These are phyloP conservation scores for Tilletia horrida DNA, from an alignment of 1,284 basidiomycete genomes.

Conservation along the genomic window DNA sequence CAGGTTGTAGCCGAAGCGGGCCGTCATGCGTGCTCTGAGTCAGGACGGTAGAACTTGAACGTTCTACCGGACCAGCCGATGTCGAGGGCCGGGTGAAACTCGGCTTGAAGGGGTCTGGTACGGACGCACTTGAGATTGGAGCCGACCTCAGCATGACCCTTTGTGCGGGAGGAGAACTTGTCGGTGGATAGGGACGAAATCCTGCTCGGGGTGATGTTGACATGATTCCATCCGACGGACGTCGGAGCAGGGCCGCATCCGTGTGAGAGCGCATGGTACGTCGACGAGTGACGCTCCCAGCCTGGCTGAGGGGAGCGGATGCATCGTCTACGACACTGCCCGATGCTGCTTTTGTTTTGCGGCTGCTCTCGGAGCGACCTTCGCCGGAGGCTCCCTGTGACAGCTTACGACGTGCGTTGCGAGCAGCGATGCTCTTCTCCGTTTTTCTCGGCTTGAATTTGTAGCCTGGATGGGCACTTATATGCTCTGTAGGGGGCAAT, in stretches of 20 bases:
- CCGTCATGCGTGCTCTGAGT: neutral
- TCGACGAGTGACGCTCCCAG: neutral
- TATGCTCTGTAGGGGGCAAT: neutral
- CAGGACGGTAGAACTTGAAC: neutral
- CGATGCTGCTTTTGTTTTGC: neutral
- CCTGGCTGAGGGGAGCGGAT: neutral
- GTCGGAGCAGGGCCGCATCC: neutral
- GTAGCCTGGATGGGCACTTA: neutral
- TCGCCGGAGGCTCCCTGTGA: too few relatives aligned
- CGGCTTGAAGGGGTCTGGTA: neutral
- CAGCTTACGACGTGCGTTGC: neutral
- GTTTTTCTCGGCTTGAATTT: constrained; percentile 9
- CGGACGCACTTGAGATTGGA: neutral
- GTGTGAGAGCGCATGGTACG: neutral
- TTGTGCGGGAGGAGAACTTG: neutral
- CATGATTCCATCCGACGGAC: neutral
- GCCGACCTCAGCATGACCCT: neutral
- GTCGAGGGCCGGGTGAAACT: neutral
- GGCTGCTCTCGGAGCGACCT: neutral
- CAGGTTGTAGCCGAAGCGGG: neutral
- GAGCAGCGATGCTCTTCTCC: constrained; percentile 13
- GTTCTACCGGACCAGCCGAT: neutral
- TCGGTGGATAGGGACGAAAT: neutral
- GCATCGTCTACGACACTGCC: neutral
- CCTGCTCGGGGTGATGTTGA: neutral